A percentile compares a stretch with the other conserved stretches of the same genome.
Evolutionary conservation across 768 basidiomycete genomes (phyloP).

Genomic region (Tricholoma bakamatsutake): DNA sequence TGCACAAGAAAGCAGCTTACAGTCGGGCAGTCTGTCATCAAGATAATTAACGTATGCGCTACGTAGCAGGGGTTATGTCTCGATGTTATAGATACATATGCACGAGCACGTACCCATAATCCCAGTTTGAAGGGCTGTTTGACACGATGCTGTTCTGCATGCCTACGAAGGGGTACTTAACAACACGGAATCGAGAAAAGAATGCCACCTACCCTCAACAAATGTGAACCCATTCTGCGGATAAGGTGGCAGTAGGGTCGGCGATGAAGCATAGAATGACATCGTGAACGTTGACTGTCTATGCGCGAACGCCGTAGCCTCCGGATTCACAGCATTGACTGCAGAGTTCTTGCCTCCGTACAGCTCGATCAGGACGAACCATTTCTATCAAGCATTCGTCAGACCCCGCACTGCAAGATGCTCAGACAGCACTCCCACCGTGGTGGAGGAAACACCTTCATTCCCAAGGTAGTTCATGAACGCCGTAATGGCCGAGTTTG

Average conservation of each 20-base stretch:
- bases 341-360: too few species aligned
- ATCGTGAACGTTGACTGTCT: slow-evolving; percentile 30
- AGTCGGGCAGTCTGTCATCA: neutral
- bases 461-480: slow-evolving; percentile 30
- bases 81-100: neutral
- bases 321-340: slow-evolving; percentile 21
- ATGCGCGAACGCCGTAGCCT: slow-evolving; percentile 30
- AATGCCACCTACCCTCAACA: neutral
- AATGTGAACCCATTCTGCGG: neutral
- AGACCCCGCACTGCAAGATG: neutral
- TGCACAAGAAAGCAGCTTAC: neutral
- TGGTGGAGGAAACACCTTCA: slow-evolving; percentile 25
- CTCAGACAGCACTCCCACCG: slow-evolving; percentile 9
- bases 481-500: slow-evolving; percentile 21
- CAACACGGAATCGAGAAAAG: too few species aligned
- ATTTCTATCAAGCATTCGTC: slow-evolving; percentile 15
- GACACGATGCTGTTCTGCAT: neutral
- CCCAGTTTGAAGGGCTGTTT: neutral
- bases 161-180: neutral
- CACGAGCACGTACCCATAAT: neutral
- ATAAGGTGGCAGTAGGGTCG: neutral
- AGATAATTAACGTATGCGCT: neutral
- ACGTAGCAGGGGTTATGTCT: neutral
- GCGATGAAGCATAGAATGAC: slow-evolving; percentile 44
- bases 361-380: slow-evolving; percentile 36